Evolutionary conservation across 768 basidiomycete species (phyloP), one percentile per base, ranked within the genome.

Genomic region (Lentinula lateritia): DNA sequence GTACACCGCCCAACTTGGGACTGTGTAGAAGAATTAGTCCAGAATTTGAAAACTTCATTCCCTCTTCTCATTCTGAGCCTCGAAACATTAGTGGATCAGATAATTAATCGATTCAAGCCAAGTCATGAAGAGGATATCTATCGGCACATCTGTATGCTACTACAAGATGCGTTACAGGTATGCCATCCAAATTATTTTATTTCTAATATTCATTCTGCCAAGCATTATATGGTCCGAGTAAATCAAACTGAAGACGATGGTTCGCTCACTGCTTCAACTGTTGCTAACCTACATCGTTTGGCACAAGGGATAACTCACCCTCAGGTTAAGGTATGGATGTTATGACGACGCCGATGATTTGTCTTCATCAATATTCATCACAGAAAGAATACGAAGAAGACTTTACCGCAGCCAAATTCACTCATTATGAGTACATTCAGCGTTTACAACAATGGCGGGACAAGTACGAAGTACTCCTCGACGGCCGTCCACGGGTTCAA

Each of bases 71-170:
- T 96, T 35, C 78, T 98, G 20, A 97, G 94, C 61, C 81, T 99
- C 80, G 97, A 99, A 76, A 95, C 93, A 15, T 90, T 98, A 83
- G 90, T 95, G 4, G 97, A 99, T 66, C 95, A 98, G 73, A 90
- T 99, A 65, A 81, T 86, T 20, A 83, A 87, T 62, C 85, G 94
- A 56, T 96, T 98, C 77, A 96, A 97, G 72, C 85, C 90, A 2
- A 81, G 84, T 1, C 82, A 86, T 2, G 97, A 99, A 62, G 97
- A 99, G 74, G 95, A 98, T 65, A 87, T 95, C 6, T 98, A 98
- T 74, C 85, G 97, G 16, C 85, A 93, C 67, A 85, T 95, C 50
- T 90, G 88, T 65, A 89, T 95, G 75, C 76, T 98, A 20, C 77
- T 98, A 39, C 86, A 89, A 62, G 96, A 98, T 70, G 94, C 90